Evolutionary conservation across 495 filamentous ascomycete species (phyloP).

Genomic region (Darksidea phi): DNA sequence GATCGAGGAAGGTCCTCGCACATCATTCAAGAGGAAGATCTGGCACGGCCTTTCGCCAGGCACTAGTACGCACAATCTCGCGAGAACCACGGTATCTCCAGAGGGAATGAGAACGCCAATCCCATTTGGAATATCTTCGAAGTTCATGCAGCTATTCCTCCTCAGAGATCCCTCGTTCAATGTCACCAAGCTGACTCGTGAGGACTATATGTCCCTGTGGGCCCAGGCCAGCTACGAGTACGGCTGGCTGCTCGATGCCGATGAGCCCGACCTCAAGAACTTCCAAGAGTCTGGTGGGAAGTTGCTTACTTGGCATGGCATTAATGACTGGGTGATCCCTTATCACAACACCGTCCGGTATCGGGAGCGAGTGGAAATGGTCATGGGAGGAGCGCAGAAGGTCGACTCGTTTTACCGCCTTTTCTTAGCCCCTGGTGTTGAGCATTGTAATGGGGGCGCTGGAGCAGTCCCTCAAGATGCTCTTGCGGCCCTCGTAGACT

Average conservation of each 20-base stretch:
- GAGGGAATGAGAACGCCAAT: conserved; percentile 4
- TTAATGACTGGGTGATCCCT: conserved; percentile 35
- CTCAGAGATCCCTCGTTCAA: conserved; percentile 31
- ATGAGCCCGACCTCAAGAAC: conserved; percentile 46
- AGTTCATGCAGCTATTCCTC: conserved; percentile 30
- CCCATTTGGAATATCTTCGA: conserved; percentile 25
- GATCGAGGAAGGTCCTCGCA: conserved; percentile 34
- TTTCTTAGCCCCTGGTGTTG: conserved; percentile 43
- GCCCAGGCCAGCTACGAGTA: conserved; percentile 37
- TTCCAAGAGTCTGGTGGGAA: conserved; percentile 47
- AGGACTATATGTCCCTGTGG: conserved; percentile 36
- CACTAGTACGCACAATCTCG: conserved; percentile 7
- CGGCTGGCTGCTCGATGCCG: conserved; percentile 40
- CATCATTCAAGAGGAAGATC: conserved; percentile 4
- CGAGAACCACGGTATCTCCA: background rate
- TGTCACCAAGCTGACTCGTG: conserved; percentile 19
- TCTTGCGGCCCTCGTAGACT: conserved; percentile 42
- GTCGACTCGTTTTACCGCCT: conserved; percentile 43
- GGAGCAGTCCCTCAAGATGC: conserved; percentile 32
- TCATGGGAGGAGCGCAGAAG: conserved; percentile 31
- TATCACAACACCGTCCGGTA: conserved; percentile 37
- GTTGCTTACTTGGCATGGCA: conserved; percentile 51
- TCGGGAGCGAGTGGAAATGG: conserved; percentile 35
- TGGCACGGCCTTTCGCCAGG: conserved; percentile 35
- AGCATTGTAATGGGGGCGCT: conserved; percentile 36